Evolutionary conservation across 345 rosid species (phyloP), one percentile per base, ranked within the genome.

Genomic region (Ceriops tagal): DNA sequence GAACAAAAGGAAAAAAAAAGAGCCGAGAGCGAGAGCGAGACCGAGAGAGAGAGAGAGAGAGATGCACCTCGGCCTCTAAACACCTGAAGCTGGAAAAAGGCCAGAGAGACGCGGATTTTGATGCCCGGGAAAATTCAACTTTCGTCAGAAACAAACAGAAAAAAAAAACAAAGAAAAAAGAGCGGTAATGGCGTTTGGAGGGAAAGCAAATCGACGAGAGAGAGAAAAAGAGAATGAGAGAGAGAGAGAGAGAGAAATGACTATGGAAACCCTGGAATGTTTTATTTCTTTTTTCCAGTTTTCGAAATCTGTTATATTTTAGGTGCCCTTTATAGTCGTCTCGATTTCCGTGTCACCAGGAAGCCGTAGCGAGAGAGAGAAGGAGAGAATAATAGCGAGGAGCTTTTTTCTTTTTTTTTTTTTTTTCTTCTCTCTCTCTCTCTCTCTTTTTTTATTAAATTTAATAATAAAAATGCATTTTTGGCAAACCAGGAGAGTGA

Each of bases 201-300:
- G 79, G 74, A 74, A 74, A 71, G 70, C 74, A 80, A 76, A 63
- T 68, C 58, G n/a, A 26, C 21, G 37, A 58, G 59, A 39, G 64
- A 68, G 64, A 22, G 31, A 59, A 27, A 15, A 46, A 46, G 47
- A n/a, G 39, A 47, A 2, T 5, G 53, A 24, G 39, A 57, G 46
- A 73, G 34, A 32, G 34, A 5, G 8, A 58, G 39, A 8, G 52
- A 34, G 58, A n/a, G 39, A 47, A 8, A 8, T 35, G 2, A 34
- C 16, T 24, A 37, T 61, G 15, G 79, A 75, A 80, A 75, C 79
- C 83, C 80, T 67, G 64, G 35, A 61, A 20, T 61, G 68, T 22
- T 8, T 5, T 47, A 24, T 67, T n/a, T 34, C 31, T 15, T 51
- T n/a, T 56, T 16, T 52, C 31, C 24, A 11, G 43, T 13, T 20